These are phyloP conservation scores for Gaeumannomyces tritici DNA, from an alignment of 2,329 filamentous ascomycete species.

Conservation along the genomic window DNA sequence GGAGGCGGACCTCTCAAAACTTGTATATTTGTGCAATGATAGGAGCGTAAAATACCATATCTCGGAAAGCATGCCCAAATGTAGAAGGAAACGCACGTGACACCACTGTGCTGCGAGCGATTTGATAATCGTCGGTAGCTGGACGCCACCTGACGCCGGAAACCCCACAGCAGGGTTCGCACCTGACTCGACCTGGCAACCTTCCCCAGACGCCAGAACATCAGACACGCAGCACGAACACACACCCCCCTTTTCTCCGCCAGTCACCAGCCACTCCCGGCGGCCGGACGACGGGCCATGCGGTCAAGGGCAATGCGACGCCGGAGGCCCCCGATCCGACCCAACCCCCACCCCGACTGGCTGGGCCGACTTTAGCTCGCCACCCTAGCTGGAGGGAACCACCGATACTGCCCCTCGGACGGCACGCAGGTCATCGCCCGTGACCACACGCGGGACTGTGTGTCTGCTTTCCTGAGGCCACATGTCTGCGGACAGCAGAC, in stretches of 20 bases:
- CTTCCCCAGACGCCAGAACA: not conserved
- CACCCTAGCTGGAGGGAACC: not conserved
- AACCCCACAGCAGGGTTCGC: too few relatives aligned
- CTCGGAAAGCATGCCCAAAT: too few relatives aligned
- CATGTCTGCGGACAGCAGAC: not conserved
- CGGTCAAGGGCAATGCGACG: not conserved
- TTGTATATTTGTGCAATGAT: too few relatives aligned
- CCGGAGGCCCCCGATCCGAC: not conserved
- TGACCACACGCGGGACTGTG: not conserved
- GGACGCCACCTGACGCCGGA: not conserved
- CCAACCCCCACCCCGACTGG: not conserved
- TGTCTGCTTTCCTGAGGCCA: not conserved
- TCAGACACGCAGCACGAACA: not conserved
- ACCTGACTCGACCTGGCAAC: not conserved
- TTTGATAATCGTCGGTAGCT: not conserved
- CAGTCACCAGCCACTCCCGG: not conserved
- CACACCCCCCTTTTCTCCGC: not conserved
- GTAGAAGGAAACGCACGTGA: not conserved
- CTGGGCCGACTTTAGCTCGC: not conserved
- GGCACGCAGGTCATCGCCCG: not conserved
- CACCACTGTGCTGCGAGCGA: not conserved
- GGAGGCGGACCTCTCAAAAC: too few relatives aligned
- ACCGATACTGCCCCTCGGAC: not conserved
- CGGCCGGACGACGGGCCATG: not conserved
- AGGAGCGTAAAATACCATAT: too few relatives aligned